Evolutionary conservation across 495 filamentous ascomycete genomes (phyloP), one percentile per base, ranked within the genome.

Genomic region (Talaromyces stipitatus): DNA sequence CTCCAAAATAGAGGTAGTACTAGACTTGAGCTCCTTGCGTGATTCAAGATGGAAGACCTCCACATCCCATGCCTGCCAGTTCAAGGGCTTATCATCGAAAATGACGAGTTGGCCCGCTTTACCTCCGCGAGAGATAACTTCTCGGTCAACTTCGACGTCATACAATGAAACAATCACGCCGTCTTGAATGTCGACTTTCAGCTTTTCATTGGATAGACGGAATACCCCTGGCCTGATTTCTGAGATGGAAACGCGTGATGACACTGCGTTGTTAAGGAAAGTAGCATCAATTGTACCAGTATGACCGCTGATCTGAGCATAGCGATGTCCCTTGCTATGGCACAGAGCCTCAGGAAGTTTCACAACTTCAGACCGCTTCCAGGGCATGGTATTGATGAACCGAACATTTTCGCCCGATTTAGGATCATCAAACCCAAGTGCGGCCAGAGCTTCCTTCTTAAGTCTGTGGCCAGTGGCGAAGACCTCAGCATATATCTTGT

Each of bases 1-100:
- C 58, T 92, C 89, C n/a, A 78, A 62, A 50, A 97, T 85, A 22
- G 72, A 75, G n/a, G 87, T 89, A 60, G 82, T 76, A 48, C 81
- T 75, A 22, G 82, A 77, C 0, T 75, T 64, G 4, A 98, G 74
- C 62, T 89, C 89, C 61, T 88, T 82, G 50, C 94, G 84, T 0
- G 90, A 92, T 55, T 91, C 87, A 22, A 96, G 81, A 59, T 97
- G 94, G 74, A 87, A 98, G 46, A 97, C 90, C 68, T 98, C 94
- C 29, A 96, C 91, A 70, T 98, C 94, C 94, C 94, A 98, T 1
- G 92, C 94, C 73, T 98, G 92, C 94, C 94, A 98, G 73, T 96
- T 95, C 18, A 97, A 79, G 16, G 94, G 94, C 72, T 97, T 97
- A 71, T 98, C 94, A 65, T 98, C 94, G 66, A 95, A 97, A 52